Evolutionary conservation across 257 asterid genomes (phyloP).

Genomic region (Euphrasia confusa): DNA sequence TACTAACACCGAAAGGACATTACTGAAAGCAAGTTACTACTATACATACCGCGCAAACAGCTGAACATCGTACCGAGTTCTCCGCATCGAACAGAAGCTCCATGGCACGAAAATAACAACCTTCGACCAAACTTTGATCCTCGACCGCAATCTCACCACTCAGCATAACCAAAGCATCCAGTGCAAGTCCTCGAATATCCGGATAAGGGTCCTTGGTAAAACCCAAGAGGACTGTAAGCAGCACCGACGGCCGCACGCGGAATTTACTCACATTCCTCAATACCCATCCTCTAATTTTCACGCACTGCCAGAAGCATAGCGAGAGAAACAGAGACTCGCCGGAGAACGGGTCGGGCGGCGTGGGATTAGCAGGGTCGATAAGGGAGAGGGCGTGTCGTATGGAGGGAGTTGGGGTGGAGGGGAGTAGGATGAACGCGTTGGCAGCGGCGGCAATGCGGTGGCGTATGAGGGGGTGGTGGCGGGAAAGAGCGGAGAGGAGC

Average conservation of each 20-base stretch:
- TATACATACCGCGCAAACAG: constrained; percentile 67
- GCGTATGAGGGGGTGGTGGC: constrained; percentile 42
- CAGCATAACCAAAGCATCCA: constrained; percentile 59
- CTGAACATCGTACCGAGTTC: constrained; percentile 63
- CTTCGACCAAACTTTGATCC: constrained; percentile 47
- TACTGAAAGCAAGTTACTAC: background rate
- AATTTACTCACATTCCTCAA: constrained; percentile 54
- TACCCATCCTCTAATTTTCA: constrained; percentile 52
- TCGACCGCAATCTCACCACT: constrained; percentile 40
- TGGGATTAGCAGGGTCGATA: constrained; percentile 31
- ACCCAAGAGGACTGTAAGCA: constrained; percentile 67
- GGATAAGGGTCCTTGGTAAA: constrained; percentile 91
- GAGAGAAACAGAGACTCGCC: constrained; percentile 61
- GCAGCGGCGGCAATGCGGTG: constrained; percentile 34
- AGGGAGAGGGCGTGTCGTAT: constrained; percentile 52
- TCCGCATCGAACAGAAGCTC: constrained; percentile 78
- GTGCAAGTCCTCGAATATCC: constrained; percentile 52
- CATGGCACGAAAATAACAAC: constrained; percentile 72
- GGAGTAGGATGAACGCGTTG: constrained; percentile 34
- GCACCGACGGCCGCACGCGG: constrained; percentile 54
- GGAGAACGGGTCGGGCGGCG: constrained; percentile 25
- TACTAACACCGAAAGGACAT: background rate
- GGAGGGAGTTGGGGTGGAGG: constrained; percentile 36
- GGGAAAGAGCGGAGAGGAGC: constrained; percentile 43
- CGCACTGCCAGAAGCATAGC: constrained; percentile 44